Evolutionary conservation across 371 early-diverging fungal species (phyloP).

Genomic region (Ordospora pajunii): DNA sequence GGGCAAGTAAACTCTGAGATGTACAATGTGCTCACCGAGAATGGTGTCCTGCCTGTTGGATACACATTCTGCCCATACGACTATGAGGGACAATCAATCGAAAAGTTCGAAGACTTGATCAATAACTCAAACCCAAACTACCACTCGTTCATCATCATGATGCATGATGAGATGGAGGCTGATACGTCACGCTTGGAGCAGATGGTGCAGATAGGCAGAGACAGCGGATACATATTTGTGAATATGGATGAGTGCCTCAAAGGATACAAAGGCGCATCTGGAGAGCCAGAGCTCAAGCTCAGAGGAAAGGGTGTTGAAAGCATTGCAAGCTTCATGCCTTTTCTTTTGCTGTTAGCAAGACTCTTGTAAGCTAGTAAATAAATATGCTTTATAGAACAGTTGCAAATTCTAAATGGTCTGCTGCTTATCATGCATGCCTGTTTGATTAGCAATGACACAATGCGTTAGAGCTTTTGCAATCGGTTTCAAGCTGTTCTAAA

Average conservation of each 20-base stretch:
- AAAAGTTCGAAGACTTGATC: constrained; percentile 41
- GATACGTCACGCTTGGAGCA: constrained; percentile 49
- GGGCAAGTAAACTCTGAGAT: constrained; percentile 38
- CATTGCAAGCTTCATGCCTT: background rate
- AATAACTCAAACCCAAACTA: constrained; percentile 36
- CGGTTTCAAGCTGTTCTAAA: no score
- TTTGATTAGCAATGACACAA: no score
- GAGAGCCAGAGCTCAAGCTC: background rate
- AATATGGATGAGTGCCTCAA: constrained; percentile 55
- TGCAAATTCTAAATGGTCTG: no score
- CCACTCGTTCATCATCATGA: constrained; percentile 56
- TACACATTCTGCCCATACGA: constrained; percentile 56
- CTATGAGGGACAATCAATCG: constrained; percentile 27
- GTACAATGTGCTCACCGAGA: constrained; percentile 44
- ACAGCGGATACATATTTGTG: constrained; percentile 55
- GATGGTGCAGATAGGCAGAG: constrained; percentile 46
- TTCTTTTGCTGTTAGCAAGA: background rate
- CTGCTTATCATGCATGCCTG: no score
- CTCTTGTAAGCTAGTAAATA: constrained; percentile 4
- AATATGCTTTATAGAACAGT: background rate
- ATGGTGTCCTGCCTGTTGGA: constrained; percentile 49
- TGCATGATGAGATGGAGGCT: constrained; percentile 54
- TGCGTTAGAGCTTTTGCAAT: no score
- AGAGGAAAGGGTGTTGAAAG: constrained; percentile 1
- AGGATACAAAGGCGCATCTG: constrained; percentile 46